Evolutionary conservation across 164 flowering plant genomes (phyloP), one percentile per base, ranked within the genome.

Genomic region (Liriodendron chinense): DNA sequence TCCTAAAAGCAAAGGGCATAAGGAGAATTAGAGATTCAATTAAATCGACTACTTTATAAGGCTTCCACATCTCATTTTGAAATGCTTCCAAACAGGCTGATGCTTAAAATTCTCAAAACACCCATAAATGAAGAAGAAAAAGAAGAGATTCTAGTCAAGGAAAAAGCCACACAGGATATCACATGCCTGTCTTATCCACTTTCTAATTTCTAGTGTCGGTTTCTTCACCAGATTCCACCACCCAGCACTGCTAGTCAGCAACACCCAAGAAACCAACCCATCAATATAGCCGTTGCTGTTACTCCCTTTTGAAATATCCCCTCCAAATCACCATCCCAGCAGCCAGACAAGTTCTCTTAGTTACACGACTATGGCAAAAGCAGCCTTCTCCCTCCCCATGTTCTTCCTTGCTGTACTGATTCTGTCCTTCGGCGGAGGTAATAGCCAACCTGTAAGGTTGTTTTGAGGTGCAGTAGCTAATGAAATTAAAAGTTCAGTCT

Each of bases 341-440:
- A 18, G 10, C 3, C 25, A 21, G 5, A 9, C 26, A 23, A 23
- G 20, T 22, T 9, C 25, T 22, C 25, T 12, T 8, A 62, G 65
- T 9, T 22, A 9, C 67, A 64, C 5, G 67, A 64, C 28, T 64
- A 84, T 77, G 80, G 79, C 83, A 76, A 78, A 68, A 66, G 50
- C 77, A 76, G 68, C 76, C 70, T 25, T 77, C 68, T 65, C 75
- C 69, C 78, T 79, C n/a, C 68, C 72, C 63, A 13, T 53, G 25
- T 48, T 65, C 61, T 47, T 22, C 65, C 48, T 79, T 73, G 23
- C 12, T 64, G 67, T 22, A 24, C 23, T 64, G 12, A 71, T 73
- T 48, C 47, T 78, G 76, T 80, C 75, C 81, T 68, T 84, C 82
- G 28, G 64, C 68, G 78, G 87, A 82, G 88, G 87, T 87, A 56